These are phyloP conservation scores for Daldinia vernicosa DNA, from an alignment of 495 filamentous ascomycete genomes.

Conservation along the genomic window DNA sequence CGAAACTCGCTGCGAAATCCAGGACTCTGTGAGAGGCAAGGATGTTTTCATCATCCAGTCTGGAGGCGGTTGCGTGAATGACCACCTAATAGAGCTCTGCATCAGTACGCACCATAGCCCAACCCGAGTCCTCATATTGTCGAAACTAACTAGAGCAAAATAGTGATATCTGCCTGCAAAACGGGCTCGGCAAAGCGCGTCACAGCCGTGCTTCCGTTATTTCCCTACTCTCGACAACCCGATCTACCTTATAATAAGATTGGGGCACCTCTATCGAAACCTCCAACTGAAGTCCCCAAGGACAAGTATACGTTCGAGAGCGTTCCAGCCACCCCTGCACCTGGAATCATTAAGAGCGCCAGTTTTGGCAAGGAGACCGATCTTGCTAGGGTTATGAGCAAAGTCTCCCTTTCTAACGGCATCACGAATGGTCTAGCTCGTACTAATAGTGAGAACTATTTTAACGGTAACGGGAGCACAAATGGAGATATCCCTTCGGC, in stretches of 20 bases:
- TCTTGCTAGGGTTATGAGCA: constrained; percentile 45
- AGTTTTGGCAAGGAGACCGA: constrained; percentile 58
- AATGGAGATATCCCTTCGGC: constrained; percentile 45
- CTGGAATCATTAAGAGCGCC: constrained; percentile 68
- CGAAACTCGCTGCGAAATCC: constrained; percentile 93
- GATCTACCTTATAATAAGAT: constrained; percentile 96
- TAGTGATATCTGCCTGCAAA: constrained; percentile 91
- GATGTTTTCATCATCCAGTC: constrained; percentile 98
- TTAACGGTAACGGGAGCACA: constrained; percentile 47
- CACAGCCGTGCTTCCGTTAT: constrained; percentile 92
- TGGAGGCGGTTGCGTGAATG: constrained; percentile 89
- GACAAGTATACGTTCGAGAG: constrained; percentile 92
- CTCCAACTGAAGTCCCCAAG: constrained; percentile 61
- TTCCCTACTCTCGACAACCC: constrained; percentile 94
- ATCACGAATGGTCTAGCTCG: constrained; percentile 49
- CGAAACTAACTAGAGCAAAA: constrained; percentile 20
- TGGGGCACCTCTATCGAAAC: constrained; percentile 84
- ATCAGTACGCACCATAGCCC: constrained; percentile 65
- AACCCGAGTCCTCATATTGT: constrained; percentile 1
- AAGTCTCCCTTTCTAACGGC: constrained; percentile 58
- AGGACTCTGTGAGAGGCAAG: constrained; percentile 94
- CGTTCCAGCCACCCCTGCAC: constrained; percentile 83
- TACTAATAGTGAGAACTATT: constrained; percentile 52
- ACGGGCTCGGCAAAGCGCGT: constrained; percentile 91
- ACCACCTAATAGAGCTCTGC: constrained; percentile 93